Conservation (phyloP, 257 asterid species). For the Solanum paucissectum region DNA sequence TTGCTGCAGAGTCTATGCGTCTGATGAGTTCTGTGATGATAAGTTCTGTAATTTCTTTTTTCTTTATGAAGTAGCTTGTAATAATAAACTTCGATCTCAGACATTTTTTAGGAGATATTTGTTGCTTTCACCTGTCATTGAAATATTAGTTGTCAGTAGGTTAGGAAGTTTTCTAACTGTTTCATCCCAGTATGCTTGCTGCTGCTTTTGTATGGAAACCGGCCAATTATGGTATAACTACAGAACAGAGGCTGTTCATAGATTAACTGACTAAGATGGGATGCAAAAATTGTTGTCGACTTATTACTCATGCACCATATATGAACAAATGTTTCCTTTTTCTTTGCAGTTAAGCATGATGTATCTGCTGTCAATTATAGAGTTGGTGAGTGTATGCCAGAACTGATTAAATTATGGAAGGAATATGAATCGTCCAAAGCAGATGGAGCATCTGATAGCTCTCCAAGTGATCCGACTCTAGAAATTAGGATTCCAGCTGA, state of each 20-base stretch:
- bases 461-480: conserved; percentile 71
- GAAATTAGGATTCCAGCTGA: conserved; percentile 96
- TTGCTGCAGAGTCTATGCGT: neutral
- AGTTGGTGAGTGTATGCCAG: conserved; percentile 93
- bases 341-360: conserved; percentile 57
- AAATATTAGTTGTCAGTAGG: neutral
- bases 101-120: neutral
- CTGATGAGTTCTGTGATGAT: neutral
- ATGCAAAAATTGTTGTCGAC: neutral
- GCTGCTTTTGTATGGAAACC: neutral
- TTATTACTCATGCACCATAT: neutral
- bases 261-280: neutral
- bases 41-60: neutral
- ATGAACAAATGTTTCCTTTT: neutral
- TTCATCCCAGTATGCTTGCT: neutral
- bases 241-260: neutral
- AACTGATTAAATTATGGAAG: conserved; percentile 65
- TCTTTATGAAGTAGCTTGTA: neutral
- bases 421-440: conserved; percentile 52
- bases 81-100: neutral
- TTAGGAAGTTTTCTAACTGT: neutral
- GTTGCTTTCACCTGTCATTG: neutral
- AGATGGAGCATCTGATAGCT: conserved; percentile 49
- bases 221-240: neutral
- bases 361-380: conserved; percentile 54